These are phyloP conservation scores for Stagonosporopsis vannaccii DNA, from an alignment of 2,329 filamentous ascomycete species.

Conservation along the genomic window DNA sequence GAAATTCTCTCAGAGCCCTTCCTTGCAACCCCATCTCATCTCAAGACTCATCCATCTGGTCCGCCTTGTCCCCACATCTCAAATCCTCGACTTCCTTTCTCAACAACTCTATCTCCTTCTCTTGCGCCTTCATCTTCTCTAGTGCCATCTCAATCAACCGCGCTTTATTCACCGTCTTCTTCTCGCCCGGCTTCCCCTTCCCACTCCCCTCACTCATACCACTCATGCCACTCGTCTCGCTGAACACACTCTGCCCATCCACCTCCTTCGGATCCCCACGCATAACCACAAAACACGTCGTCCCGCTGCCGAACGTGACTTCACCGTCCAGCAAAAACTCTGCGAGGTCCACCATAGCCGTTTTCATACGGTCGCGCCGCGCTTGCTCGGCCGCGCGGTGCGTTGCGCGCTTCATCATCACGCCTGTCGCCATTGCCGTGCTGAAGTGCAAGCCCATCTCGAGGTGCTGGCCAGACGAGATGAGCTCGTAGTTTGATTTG, in stretches of 20 bases:
- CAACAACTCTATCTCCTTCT: constrained; percentile 38
- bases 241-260: constrained; percentile 11
- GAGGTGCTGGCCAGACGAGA: constrained; percentile 38
- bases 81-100: constrained; percentile 35
- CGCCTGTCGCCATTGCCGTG: constrained; percentile 42
- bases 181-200: constrained; percentile 25
- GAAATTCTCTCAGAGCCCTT: background rate
- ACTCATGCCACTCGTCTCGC: constrained; percentile 17
- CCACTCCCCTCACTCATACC: constrained; percentile 19
- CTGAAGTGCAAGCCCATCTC: constrained; percentile 45
- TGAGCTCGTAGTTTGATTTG: constrained; percentile 42
- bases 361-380: constrained; percentile 43
- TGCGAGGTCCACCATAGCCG: constrained; percentile 40
- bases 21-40: background rate
- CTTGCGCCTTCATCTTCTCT: constrained; percentile 41
- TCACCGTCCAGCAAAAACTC: constrained; percentile 41
- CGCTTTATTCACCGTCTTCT: constrained; percentile 42
- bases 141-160: constrained; percentile 41
- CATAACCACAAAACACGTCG: constrained; percentile 42
- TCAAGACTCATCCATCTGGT: constrained; percentile 37
- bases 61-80: constrained; percentile 15
- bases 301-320: constrained; percentile 41
- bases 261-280: constrained; percentile 18
- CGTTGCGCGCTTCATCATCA: constrained; percentile 44
- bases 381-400: constrained; percentile 43